These are phyloP conservation scores for Cladobotryum protrusum DNA, from an alignment of 2,329 filamentous ascomycete species.

Conservation along the genomic window DNA sequence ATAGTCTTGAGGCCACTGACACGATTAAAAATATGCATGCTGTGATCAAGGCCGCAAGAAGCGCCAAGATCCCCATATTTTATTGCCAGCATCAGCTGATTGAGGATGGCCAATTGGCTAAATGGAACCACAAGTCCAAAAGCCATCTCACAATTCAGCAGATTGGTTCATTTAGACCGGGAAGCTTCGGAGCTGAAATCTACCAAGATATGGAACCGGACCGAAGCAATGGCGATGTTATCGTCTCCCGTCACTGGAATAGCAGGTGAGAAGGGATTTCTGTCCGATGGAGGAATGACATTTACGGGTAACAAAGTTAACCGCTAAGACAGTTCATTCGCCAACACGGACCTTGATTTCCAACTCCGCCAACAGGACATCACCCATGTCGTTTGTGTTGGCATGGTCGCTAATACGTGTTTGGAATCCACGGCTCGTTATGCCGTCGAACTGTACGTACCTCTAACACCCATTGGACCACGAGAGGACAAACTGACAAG, in stretches of 20 bases:
- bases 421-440: slow-evolving; percentile 15
- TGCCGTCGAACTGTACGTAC: slow-evolving; percentile 13
- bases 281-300: not conserved
- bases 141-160: not conserved
- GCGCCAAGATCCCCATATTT: slow-evolving; percentile 10
- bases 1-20: slow-evolving; percentile 6
- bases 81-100: slow-evolving; percentile 13
- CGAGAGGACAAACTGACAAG: not conserved
- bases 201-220: slow-evolving; percentile 14
- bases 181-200: slow-evolving; percentile 15
- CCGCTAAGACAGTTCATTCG: slow-evolving; percentile 5
- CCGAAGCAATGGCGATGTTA: slow-evolving; percentile 13
- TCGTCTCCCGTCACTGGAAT: slow-evolving; percentile 14
- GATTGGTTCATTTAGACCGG: slow-evolving; percentile 5
- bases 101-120: slow-evolving; percentile 8
- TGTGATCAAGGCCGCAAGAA: slow-evolving; percentile 8
- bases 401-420: slow-evolving; percentile 16
- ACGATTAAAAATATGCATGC: slow-evolving; percentile 10
- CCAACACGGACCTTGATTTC: slow-evolving; percentile 13
- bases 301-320: not conserved
- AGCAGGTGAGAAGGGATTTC: slow-evolving; percentile 11
- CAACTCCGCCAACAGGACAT: slow-evolving; percentile 11
- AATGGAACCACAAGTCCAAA: slow-evolving; percentile 11
- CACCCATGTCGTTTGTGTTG: slow-evolving; percentile 14
- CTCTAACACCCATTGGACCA: too few species aligned